Percentiles rank a stretch among this genome's conserved stretches.
These are phyloP conservation scores for Agapanthus africanus DNA, from an alignment of 106 monocot genomes.

Conservation along the genomic window DNA sequence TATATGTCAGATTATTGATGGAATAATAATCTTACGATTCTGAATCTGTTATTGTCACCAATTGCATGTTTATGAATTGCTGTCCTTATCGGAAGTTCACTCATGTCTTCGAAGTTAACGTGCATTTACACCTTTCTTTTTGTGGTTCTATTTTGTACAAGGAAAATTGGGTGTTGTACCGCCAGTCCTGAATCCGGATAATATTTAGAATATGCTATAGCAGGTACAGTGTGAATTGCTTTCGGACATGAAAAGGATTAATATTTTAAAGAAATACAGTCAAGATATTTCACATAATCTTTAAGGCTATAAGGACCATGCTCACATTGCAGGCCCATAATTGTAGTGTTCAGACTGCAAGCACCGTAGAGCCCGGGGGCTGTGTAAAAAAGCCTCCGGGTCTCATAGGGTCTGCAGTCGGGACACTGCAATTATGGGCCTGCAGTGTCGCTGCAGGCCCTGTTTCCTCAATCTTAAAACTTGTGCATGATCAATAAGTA, in stretches of 20 bases:
- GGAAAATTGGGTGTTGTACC: not conserved
- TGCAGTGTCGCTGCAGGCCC: too few relatives aligned
- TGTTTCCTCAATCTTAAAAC: not conserved
- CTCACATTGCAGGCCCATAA: not conserved
- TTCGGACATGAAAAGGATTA: not conserved
- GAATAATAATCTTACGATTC: not conserved
- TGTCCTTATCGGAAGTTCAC: not conserved
- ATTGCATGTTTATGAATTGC: not conserved
- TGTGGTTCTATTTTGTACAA: not conserved
- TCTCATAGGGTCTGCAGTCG: too few relatives aligned
- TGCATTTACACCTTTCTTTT: not conserved
- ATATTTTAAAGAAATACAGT: not conserved
- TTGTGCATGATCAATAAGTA: not conserved
- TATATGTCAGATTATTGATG: not conserved
- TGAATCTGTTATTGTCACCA: not conserved
- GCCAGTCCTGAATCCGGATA: not conserved
- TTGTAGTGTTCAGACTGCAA: too few relatives aligned
- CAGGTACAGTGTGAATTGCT: not conserved
- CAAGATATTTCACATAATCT: too few relatives aligned
- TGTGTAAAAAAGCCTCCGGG: too few relatives aligned
- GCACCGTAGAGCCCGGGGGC: too few relatives aligned
- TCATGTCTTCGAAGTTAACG: not conserved
- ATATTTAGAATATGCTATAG: not conserved
- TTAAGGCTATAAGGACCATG: too few relatives aligned
- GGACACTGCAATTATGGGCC: too few relatives aligned